phyloP scores from a whole-genome alignment of 768 basidiomycete species.

The Tulasnella sp. region DNA sequence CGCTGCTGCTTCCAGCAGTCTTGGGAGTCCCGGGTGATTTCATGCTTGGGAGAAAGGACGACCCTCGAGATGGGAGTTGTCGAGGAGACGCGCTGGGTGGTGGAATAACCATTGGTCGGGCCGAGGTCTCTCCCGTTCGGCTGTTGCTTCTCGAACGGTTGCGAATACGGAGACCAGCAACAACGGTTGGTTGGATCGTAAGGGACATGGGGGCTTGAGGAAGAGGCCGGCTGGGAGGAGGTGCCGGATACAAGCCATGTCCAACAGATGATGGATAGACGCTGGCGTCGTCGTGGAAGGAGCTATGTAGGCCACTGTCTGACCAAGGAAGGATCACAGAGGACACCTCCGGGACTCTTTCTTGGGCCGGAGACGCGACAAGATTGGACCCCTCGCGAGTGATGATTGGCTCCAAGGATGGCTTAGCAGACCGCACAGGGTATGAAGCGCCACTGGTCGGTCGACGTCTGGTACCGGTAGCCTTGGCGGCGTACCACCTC shows the following conservation, averaged over 20 bases:
- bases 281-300: neutral
- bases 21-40: slow-evolving; percentile 1
- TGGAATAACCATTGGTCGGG: neutral
- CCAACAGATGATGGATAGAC: neutral
- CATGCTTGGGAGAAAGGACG: slow-evolving; percentile 1
- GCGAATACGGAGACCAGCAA: neutral
- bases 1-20: neutral
- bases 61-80: neutral
- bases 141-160: neutral
- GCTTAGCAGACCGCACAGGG: no score
- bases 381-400: no score
- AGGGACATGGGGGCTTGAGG: neutral
- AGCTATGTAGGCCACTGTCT: no score
- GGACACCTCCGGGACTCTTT: no score
- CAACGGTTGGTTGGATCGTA: neutral
- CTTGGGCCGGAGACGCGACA: no score
- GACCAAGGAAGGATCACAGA: no score
- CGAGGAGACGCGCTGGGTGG: neutral
- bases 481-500: neutral
- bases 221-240: neutral
- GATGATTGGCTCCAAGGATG: no score
- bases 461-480: neutral
- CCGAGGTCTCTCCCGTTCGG: neutral
- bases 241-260: neutral
- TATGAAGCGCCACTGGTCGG: no score